Percentiles rank a stretch among this genome's conserved stretches.
Conservation (phyloP, 1,284 basidiomycete genomes). For the Termitomyces sp. region DNA sequence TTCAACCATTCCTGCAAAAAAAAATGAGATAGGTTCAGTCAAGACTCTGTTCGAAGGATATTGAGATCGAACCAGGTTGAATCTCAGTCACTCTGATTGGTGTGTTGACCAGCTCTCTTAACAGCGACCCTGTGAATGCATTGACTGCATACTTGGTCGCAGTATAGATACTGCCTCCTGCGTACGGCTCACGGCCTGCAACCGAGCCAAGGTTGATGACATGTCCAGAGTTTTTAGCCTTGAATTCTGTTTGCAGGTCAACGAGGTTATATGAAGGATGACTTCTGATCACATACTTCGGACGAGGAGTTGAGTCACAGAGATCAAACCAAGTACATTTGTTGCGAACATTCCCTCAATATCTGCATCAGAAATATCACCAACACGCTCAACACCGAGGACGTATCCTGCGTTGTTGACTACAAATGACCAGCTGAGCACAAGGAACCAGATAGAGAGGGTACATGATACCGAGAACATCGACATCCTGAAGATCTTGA, state of each 20-base stretch:
- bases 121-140: conserved; percentile 80
- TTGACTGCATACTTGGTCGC: conserved; percentile 88
- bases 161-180: conserved; percentile 78
- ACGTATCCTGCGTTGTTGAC: conserved; percentile 91
- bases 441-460: conserved; percentile 5
- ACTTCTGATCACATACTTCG: conserved; percentile 42
- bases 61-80: conserved; percentile 62
- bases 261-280: neutral
- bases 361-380: conserved; percentile 71
- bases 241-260: conserved; percentile 64
- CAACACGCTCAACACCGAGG: conserved; percentile 77
- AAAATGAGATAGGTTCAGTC: conserved; percentile 3
- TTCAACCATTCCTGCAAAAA: conserved; percentile 73
- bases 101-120: conserved; percentile 88
- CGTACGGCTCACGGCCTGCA: conserved; percentile 88
- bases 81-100: conserved; percentile 90
- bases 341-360: conserved; percentile 89
- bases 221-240: conserved; percentile 81
- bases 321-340: conserved; percentile 88
- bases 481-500: conserved; percentile 58
- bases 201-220: conserved; percentile 96
- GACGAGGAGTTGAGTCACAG: conserved; percentile 75
- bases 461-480: conserved; percentile 60
- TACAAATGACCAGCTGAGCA: conserved; percentile 24
- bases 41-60: neutral